Evolutionary conservation across 75 land plant genomes (phyloP).

Genomic region (Larix kaempferi): DNA sequence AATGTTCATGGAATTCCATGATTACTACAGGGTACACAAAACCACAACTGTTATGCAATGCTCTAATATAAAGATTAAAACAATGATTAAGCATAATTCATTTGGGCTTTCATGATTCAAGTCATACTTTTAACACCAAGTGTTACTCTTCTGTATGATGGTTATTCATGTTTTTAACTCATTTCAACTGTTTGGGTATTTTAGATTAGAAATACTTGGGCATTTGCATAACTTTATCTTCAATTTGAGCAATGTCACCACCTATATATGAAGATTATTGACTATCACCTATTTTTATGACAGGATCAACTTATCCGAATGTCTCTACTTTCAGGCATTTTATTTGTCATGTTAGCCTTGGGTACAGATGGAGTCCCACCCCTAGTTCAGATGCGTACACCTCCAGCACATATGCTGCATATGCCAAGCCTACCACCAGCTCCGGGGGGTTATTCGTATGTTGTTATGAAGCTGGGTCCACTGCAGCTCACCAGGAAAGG

Average conservation of each 20-base stretch:
- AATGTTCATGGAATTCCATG: too few relatives aligned
- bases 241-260: neutral
- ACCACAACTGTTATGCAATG: too few relatives aligned
- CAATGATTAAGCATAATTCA: too few relatives aligned
- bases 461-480: slow-evolving; percentile 84
- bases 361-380: slow-evolving; percentile 86
- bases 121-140: too few relatives aligned
- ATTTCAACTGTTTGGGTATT: neutral
- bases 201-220: neutral
- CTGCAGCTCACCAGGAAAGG: slow-evolving; percentile 91
- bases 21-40: too few relatives aligned
- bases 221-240: neutral
- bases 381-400: slow-evolving; percentile 70
- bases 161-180: neutral
- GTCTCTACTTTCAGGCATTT: slow-evolving; percentile 71
- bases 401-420: slow-evolving; percentile 61
- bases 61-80: too few relatives aligned
- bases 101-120: too few relatives aligned
- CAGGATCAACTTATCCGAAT: slow-evolving; percentile 97
- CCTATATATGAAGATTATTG: neutral
- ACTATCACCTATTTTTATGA: neutral
- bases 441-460: slow-evolving; percentile 70
- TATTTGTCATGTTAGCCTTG: slow-evolving; percentile 79
- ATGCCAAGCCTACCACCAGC: slow-evolving; percentile 72
- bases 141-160: too few relatives aligned